Evolutionary conservation across 1,284 basidiomycete species (phyloP).

Genomic region (Rhodotorula sp.): DNA sequence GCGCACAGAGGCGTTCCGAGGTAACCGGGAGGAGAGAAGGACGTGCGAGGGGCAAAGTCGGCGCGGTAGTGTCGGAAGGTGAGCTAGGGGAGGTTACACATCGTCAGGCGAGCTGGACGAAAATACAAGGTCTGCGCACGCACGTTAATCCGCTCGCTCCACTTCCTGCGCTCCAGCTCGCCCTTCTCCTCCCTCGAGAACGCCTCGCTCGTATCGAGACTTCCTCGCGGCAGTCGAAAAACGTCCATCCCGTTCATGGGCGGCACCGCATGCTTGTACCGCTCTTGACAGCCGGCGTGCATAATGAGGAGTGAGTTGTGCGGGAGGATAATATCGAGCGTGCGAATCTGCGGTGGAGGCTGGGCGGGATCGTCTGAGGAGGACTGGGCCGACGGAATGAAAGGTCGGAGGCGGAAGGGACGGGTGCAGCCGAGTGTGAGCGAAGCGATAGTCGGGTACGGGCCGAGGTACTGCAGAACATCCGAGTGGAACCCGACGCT

Average conservation of each 20-base stretch:
- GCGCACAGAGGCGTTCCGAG: conserved; percentile 60
- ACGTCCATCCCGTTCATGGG: conserved; percentile 39
- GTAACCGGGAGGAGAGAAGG: conserved; percentile 24
- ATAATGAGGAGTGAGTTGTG: conserved; percentile 92
- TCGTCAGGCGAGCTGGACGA: no score
- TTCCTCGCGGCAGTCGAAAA: conserved; percentile 29
- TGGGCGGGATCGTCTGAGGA: conserved; percentile 50
- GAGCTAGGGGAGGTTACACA: conserved; percentile 26
- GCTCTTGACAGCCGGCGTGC: conserved; percentile 86
- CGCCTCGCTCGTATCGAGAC: background rate
- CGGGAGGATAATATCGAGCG: conserved; percentile 74
- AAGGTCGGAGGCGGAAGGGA: conserved; percentile 38
- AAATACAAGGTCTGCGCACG: background rate
- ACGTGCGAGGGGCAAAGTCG: conserved; percentile 66
- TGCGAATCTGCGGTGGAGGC: conserved; percentile 47
- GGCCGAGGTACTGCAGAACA: conserved; percentile 67
- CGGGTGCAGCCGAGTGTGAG: conserved; percentile 71
- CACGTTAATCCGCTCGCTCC: conserved; percentile 43
- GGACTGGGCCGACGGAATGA: conserved; percentile 15
- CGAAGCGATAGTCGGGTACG: conserved; percentile 88
- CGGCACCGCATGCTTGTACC: conserved; percentile 62
- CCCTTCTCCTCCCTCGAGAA: background rate
- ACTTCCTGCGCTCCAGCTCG: background rate
- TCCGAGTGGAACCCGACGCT: conserved; percentile 78
- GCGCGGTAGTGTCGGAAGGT: conserved; percentile 65